Conservation (phyloP, 2,329 filamentous ascomycete genomes). For the Rhytidhysteron rufulum region DNA sequence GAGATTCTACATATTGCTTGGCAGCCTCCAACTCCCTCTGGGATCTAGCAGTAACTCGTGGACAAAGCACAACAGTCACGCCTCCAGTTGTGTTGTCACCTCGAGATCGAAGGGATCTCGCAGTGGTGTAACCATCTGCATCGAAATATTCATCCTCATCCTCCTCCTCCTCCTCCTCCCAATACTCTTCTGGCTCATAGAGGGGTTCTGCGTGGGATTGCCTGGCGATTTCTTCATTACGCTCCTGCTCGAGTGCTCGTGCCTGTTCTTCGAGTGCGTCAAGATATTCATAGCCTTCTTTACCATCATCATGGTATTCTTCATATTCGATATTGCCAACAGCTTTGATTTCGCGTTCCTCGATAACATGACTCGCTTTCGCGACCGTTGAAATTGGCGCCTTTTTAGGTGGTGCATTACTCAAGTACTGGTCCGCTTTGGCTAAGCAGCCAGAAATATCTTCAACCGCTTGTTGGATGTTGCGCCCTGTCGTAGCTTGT, state of each 20-base stretch:
- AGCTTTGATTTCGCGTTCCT: slow-evolving; percentile 3
- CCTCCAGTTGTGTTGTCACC: slow-evolving; percentile 68
- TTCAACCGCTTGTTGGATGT: slow-evolving; percentile 9
- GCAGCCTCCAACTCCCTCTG: slow-evolving; percentile 69
- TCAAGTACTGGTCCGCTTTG: background rate
- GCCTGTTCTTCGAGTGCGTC: slow-evolving; percentile 36
- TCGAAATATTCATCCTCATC: slow-evolving; percentile 73
- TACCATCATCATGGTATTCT: slow-evolving; percentile 13
- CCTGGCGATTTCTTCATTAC: slow-evolving; percentile 31
- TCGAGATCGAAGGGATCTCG: slow-evolving; percentile 72
- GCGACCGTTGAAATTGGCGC: background rate
- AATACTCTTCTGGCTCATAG: slow-evolving; percentile 65
- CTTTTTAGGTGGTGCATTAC: background rate
- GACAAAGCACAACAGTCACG: slow-evolving; percentile 65
- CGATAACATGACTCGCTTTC: background rate
- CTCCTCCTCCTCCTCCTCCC: slow-evolving; percentile 69
- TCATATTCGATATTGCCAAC: slow-evolving; percentile 8
- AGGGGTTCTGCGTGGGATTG: slow-evolving; percentile 14
- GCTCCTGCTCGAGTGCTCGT: slow-evolving; percentile 31
- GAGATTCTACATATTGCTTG: slow-evolving; percentile 62
- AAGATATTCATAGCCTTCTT: slow-evolving; percentile 32
- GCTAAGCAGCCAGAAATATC: background rate
- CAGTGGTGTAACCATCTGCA: slow-evolving; percentile 69
- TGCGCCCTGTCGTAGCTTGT: slow-evolving; percentile 2
- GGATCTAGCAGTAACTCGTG: slow-evolving; percentile 65